Conservation (phyloP, 2,329 filamentous ascomycete genomes). For the Verticillium nonalfalfae region DNA sequence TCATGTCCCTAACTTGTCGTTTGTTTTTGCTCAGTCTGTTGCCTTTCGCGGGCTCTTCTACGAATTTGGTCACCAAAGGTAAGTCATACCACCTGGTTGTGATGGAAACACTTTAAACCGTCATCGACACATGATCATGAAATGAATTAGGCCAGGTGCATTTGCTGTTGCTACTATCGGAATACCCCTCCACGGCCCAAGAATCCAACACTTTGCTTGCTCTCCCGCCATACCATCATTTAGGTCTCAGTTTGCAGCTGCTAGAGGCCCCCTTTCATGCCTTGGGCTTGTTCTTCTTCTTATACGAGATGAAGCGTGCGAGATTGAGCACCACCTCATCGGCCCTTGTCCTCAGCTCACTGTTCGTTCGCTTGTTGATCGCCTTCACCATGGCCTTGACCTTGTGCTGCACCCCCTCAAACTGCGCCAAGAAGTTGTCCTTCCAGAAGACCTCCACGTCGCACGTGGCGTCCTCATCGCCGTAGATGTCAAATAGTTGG, state of each 20-base stretch:
- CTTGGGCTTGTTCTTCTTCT: constrained; percentile 46
- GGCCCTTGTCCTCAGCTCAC: constrained; percentile 50
- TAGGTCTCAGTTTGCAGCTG: background rate
- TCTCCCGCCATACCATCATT: background rate
- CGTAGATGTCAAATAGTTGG: constrained; percentile 63
- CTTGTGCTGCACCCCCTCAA: constrained; percentile 49
- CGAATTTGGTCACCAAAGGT: background rate
- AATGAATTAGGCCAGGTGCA: background rate
- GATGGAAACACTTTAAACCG: background rate
- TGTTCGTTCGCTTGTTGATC: constrained; percentile 52
- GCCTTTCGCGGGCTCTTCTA: too few species aligned
- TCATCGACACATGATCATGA: background rate
- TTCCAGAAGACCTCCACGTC: constrained; percentile 61
- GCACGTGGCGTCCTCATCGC: constrained; percentile 50
- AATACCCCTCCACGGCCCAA: background rate
- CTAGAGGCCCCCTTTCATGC: background rate
- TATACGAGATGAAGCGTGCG: constrained; percentile 56
- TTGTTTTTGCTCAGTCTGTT: background rate
- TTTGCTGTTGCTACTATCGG: background rate
- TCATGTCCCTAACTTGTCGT: constrained; percentile 10
- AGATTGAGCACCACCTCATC: constrained; percentile 59
- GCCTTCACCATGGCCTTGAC: constrained; percentile 50
- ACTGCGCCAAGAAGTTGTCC: constrained; percentile 50
- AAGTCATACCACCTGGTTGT: background rate
- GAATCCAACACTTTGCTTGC: background rate